Percentiles rank a stretch among this genome's conserved stretches.
Conservation (phyloP, 208 protist species). For the Trypanosoma vivax region DNA sequence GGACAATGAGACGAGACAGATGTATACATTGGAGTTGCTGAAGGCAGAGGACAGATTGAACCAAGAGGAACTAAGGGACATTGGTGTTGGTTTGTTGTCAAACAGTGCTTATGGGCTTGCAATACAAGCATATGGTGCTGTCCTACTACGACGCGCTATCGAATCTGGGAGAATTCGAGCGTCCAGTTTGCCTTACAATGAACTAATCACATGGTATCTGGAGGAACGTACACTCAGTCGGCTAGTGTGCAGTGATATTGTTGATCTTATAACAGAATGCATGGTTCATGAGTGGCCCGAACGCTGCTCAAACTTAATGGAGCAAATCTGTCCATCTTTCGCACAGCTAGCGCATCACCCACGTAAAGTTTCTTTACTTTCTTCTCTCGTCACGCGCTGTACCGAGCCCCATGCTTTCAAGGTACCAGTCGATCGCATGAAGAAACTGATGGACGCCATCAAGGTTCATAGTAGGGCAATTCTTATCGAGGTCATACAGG, state of each 20-base stretch:
- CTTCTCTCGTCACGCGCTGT: constrained; percentile 25
- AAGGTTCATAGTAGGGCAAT: constrained; percentile 18
- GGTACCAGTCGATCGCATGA: constrained; percentile 43
- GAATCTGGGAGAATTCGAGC: constrained; percentile 18
- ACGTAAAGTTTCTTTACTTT: constrained; percentile 41
- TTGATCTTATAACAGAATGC: constrained; percentile 63
- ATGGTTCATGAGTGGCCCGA: constrained; percentile 32
- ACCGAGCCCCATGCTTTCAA: constrained; percentile 46
- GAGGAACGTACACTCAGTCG: constrained; percentile 40
- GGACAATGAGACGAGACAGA: constrained; percentile 35
- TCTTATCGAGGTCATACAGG: constrained; percentile 30
- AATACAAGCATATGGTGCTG: constrained; percentile 75
- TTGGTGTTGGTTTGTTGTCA: constrained; percentile 56
- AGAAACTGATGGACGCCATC: constrained; percentile 22
- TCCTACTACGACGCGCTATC: constrained; percentile 57
- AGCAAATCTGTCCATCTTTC: constrained; percentile 9
- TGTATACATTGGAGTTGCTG: constrained; percentile 34
- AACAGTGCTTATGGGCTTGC: constrained; percentile 28
- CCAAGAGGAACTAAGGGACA: constrained; percentile 19
- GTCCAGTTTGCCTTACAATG: constrained; percentile 37
- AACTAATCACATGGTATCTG: constrained; percentile 67
- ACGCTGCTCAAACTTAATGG: constrained; percentile 13
- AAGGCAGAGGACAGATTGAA: constrained; percentile 44
- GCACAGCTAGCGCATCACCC: constrained; percentile 10
- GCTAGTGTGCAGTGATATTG: constrained; percentile 40